These are phyloP conservation scores for Puccinia coronata DNA, from an alignment of 1,284 basidiomycete species.

Conservation along the genomic window DNA sequence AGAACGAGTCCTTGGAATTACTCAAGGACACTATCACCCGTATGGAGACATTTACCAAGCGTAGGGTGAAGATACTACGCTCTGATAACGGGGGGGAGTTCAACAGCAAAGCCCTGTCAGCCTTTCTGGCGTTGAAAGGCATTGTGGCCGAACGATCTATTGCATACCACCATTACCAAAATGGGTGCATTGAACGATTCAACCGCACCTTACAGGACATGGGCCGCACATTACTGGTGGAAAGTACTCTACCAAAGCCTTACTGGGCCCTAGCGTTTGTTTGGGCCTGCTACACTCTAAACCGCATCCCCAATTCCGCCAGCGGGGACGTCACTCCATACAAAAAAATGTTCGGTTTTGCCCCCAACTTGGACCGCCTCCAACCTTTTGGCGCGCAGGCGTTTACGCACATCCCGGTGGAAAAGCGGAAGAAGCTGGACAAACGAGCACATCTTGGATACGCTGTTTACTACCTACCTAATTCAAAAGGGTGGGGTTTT, in stretches of 20 bases:
- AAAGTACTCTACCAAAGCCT: background rate
- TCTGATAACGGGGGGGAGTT: conserved; percentile 27
- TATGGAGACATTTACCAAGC: background rate
- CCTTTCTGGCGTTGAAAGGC: background rate
- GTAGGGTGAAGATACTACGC: conserved; percentile 1
- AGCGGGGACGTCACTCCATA: background rate
- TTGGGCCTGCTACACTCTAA: background rate
- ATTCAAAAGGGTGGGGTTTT: conserved; percentile 16
- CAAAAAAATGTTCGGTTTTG: background rate
- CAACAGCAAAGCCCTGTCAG: background rate
- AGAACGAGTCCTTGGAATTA: background rate
- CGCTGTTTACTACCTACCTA: background rate
- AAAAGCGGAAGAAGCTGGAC: conserved; percentile 28
- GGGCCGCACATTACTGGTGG: conserved; percentile 7
- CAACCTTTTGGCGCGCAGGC: background rate
- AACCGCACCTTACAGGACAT: conserved; percentile 15
- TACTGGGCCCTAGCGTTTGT: background rate
- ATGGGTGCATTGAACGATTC: background rate
- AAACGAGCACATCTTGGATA: background rate
- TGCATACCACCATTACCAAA: background rate
- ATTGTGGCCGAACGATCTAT: background rate
- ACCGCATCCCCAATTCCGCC: conserved; percentile 12
- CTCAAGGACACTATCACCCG: background rate
- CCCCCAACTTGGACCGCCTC: background rate
- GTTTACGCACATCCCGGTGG: conserved; percentile 12